These are phyloP conservation scores for Salix viminalis DNA, from an alignment of 345 rosid genomes.

Conservation along the genomic window DNA sequence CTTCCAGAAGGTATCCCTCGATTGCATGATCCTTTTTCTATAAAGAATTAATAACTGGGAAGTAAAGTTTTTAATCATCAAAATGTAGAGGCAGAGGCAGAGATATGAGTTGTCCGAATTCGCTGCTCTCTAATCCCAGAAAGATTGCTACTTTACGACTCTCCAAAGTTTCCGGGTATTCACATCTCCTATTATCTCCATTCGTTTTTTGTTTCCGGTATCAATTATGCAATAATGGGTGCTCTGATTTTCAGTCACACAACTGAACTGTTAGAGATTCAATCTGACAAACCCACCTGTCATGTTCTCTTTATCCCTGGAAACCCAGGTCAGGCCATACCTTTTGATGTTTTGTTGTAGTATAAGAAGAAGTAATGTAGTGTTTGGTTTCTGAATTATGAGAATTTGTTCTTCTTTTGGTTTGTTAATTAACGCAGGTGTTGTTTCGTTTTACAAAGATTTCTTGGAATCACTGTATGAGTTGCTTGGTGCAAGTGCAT, in stretches of 20 bases:
- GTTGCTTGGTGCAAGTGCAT: slow-evolving; percentile 56
- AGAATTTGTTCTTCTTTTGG: background rate
- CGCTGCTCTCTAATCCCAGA: slow-evolving; percentile 24
- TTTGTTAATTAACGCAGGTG: slow-evolving; percentile 37
- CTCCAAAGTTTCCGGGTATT: slow-evolving; percentile 64
- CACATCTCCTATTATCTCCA: background rate
- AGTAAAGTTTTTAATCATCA: background rate
- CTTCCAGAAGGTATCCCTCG: too few species aligned
- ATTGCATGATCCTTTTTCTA: too few species aligned
- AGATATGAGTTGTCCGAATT: slow-evolving; percentile 41
- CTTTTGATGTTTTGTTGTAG: background rate
- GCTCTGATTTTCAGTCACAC: slow-evolving; percentile 36
- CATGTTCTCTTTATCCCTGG: slow-evolving; percentile 77
- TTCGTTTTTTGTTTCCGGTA: background rate
- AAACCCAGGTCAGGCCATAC: slow-evolving; percentile 15
- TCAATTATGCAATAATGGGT: background rate
- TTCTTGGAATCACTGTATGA: slow-evolving; percentile 66
- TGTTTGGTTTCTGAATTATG: background rate
- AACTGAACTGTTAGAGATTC: slow-evolving; percentile 68
- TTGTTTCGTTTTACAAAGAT: slow-evolving; percentile 66
- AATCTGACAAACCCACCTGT: slow-evolving; percentile 52
- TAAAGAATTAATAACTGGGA: too few species aligned
- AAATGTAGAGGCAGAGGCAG: slow-evolving; percentile 6
- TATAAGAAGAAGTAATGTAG: too few species aligned
- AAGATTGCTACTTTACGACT: slow-evolving; percentile 41